These are phyloP conservation scores for Magnusiomyces fungicola DNA, from an alignment of 1,139 yeast species.

Conservation along the genomic window DNA sequence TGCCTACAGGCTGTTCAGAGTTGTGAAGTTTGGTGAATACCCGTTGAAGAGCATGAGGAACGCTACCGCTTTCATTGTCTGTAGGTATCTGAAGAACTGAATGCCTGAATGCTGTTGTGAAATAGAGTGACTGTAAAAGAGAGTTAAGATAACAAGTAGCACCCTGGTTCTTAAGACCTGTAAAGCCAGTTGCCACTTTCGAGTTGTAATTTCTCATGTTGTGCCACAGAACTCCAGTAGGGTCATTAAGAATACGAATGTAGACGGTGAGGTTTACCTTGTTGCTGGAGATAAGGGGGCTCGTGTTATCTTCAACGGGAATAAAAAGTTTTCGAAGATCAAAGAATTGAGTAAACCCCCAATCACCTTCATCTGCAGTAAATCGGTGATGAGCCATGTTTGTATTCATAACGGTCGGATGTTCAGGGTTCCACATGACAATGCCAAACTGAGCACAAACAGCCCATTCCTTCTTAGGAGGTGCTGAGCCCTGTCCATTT, in stretches of 20 bases:
- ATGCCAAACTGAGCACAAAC: slow-evolving; percentile 88
- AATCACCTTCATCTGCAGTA: slow-evolving; percentile 66
- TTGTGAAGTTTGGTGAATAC: slow-evolving; percentile 73
- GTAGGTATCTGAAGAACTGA: slow-evolving; percentile 90
- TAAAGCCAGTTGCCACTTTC: slow-evolving; percentile 77
- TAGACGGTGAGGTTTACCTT: slow-evolving; percentile 66
- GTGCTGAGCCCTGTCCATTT: slow-evolving; percentile 1
- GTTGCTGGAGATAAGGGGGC: slow-evolving; percentile 49
- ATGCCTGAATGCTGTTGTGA: slow-evolving; percentile 74
- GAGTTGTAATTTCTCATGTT: slow-evolving; percentile 81
- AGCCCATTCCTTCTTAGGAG: slow-evolving; percentile 44
- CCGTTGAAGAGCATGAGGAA: slow-evolving; percentile 80
- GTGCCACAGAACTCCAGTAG: slow-evolving; percentile 93
- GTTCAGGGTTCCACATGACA: slow-evolving; percentile 74
- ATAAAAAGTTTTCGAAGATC: slow-evolving; percentile 47
- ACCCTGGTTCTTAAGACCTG: slow-evolving; percentile 92
- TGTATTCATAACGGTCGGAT: slow-evolving; percentile 51
- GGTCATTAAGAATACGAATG: slow-evolving; percentile 72
- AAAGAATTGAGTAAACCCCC: slow-evolving; percentile 87
- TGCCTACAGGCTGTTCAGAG: slow-evolving; percentile 70
- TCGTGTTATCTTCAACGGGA: slow-evolving; percentile 19
- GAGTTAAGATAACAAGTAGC: slow-evolving; percentile 97
- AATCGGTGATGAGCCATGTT: slow-evolving; percentile 78
- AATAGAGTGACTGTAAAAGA: slow-evolving; percentile 78
- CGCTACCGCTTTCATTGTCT: slow-evolving; percentile 47